Base-by-base conservation (phyloP, 208 protist species). In the Trypanosoma platydactyli region DNA sequence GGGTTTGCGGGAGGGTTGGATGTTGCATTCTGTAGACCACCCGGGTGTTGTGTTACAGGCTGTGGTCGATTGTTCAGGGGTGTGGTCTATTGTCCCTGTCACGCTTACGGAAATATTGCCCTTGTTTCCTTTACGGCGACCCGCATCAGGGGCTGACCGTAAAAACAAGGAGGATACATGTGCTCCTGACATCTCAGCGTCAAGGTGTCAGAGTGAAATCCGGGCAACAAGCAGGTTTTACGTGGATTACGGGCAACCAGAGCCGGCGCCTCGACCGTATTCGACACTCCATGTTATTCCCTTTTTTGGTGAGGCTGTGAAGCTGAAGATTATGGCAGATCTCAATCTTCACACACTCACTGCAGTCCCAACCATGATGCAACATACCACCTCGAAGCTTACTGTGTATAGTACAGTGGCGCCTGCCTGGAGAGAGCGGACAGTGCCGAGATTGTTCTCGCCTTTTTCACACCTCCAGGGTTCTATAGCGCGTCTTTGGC, bases 391-490 rank as follows among this genome's bases (percentile, higher is more conserved):
- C 20, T 38, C n/a, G 1, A 25, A 40, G 29, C n/a, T 63, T 4
- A 44, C 59, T 16, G 46, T 64, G n/a, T 64, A 64, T 29, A 46
- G 11, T n/a, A 45, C 46, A 1, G 24, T 64, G 12, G 53, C 59
- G 9, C 46, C 46, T 1, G 24, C 53, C 1, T 63, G 42, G 42
- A 40, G 42, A 27, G 29, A 24, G 0, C 42, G 4, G 24, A 3
- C 50, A n/a, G 45, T 16, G 25, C 41, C 22, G 41, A 7, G 45
- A 20, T n/a, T 63, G 3, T n/a, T 12, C 25, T 33, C 46, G 53
- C 48, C 18, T 27, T 64, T 25, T 9, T 55, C 27, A n/a, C 25
- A 38, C 33, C 33, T 38, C 33, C 33, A 38, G 33, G 33, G 33
- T 9, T 38, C 33, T 38, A 3, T 38, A 9, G 9, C 9, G 33